Conservation (phyloP, 306 rosid genomes). For the Corylus americana region DNA sequence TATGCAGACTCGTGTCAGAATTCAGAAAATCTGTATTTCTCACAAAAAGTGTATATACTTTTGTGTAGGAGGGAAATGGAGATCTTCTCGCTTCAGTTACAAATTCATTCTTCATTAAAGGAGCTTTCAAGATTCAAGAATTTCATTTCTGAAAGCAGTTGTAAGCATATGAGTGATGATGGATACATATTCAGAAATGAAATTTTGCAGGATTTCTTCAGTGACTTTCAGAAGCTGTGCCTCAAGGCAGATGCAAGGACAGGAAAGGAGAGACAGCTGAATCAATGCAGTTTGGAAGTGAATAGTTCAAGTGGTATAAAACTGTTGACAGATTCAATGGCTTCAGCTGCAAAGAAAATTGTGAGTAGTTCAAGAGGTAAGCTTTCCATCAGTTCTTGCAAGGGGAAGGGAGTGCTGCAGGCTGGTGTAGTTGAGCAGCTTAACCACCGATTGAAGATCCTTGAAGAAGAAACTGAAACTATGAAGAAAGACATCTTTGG, state of each 20-base stretch:
- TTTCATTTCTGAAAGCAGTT: constrained; percentile 5
- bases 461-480: constrained; percentile 50
- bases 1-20: background rate
- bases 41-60: background rate
- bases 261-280: background rate
- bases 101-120: constrained; percentile 10
- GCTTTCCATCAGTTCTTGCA: background rate
- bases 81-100: constrained; percentile 3
- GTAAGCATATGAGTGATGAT: background rate
- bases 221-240: background rate
- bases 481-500: constrained; percentile 37
- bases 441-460: constrained; percentile 32
- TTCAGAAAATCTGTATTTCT: background rate
- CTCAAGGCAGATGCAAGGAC: background rate
- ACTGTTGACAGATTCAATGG: background rate
- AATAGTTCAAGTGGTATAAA: background rate
- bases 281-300: background rate
- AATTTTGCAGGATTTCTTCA: background rate
- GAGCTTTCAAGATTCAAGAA: constrained; percentile 25
- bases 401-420: constrained; percentile 25
- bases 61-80: constrained; percentile 5
- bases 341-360: background rate
- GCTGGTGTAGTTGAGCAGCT: constrained; percentile 33
- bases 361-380: constrained; percentile 8
- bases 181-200: background rate